A percentile compares a stretch with the other conserved stretches of the same genome.
phyloP scores from a whole-genome alignment of 768 basidiomycete genomes.

The Trametes gibbosa region DNA sequence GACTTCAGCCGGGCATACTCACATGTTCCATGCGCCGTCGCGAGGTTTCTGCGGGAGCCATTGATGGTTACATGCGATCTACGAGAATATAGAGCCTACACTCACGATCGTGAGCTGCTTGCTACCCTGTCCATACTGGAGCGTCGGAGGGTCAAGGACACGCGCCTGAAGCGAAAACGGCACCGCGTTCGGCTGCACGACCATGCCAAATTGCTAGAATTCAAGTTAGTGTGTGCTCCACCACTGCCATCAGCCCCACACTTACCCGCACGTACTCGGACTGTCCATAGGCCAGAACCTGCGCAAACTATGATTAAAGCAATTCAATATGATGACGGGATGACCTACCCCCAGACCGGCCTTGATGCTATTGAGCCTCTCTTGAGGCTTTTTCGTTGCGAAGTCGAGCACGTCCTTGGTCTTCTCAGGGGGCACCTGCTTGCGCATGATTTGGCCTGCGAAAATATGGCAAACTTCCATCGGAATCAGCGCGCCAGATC shows the following conservation, averaged over 20 bases:
- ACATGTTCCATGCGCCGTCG: slow-evolving; percentile 83
- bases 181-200: slow-evolving; percentile 44
- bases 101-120: slow-evolving; percentile 58
- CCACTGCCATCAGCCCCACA: neutral
- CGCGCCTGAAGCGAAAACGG: slow-evolving; percentile 62
- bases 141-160: slow-evolving; percentile 57
- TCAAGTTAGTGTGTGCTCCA: neutral
- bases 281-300: slow-evolving; percentile 54
- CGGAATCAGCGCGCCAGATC: slow-evolving; percentile 59
- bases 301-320: neutral
- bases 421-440: slow-evolving; percentile 67
- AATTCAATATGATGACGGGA: slow-evolving; percentile 49
- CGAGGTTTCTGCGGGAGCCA: slow-evolving; percentile 43
- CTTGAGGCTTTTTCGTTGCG: slow-evolving; percentile 58
- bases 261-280: slow-evolving; percentile 62
- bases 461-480: slow-evolving; percentile 65
- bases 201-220: slow-evolving; percentile 59
- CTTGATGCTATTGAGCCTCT: slow-evolving; percentile 53
- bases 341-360: slow-evolving; percentile 50
- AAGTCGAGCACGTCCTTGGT: slow-evolving; percentile 63
- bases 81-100: slow-evolving; percentile 6
- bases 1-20: neutral
- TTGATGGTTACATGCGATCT: neutral
- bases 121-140: slow-evolving; percentile 62
- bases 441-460: slow-evolving; percentile 67